Evolutionary conservation across 225 moss, liverwort and hornwort species (phyloP).

Genomic region (Pseudoscleropodium purum): DNA sequence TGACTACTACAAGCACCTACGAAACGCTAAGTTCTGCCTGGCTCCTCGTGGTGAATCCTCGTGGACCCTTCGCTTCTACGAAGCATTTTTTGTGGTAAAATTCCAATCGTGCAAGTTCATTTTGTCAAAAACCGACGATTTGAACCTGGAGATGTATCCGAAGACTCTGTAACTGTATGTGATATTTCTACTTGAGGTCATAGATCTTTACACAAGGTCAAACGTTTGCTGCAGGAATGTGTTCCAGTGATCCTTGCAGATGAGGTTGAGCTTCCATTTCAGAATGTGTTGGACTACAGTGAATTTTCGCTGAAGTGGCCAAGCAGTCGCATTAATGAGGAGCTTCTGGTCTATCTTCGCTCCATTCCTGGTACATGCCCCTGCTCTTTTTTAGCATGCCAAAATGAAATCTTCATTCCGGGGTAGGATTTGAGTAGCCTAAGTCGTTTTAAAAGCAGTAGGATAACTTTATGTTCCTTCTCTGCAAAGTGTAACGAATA

Average conservation of each 20-base stretch:
- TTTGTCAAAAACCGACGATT: neutral
- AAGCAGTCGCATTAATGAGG: constrained; percentile 29
- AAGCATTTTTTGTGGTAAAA: constrained; percentile 63
- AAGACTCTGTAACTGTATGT: neutral
- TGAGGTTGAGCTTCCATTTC: constrained; percentile 60
- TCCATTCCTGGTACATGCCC: constrained; percentile 39
- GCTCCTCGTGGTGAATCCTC: constrained; percentile 72
- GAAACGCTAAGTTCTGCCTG: constrained; percentile 60
- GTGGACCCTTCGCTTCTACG: constrained; percentile 67
- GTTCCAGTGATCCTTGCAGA: constrained; percentile 65
- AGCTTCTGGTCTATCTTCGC: constrained; percentile 43
- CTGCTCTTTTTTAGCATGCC: neutral
- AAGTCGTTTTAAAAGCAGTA: neutral
- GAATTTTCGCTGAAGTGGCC: constrained; percentile 69
- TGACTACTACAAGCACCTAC: constrained; percentile 42
- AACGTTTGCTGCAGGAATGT: constrained; percentile 38
- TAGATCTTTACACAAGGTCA: neutral
- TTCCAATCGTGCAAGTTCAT: neutral
- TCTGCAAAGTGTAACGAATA: neutral
- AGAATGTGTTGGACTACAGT: constrained; percentile 57
- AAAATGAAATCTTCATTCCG: neutral
- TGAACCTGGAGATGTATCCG: neutral
- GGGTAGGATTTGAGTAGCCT: neutral
- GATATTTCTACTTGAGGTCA: neutral
- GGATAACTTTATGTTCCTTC: neutral